Base-by-base conservation (phyloP, 495 filamentous ascomycete species). In the Poronia punctata region DNA sequence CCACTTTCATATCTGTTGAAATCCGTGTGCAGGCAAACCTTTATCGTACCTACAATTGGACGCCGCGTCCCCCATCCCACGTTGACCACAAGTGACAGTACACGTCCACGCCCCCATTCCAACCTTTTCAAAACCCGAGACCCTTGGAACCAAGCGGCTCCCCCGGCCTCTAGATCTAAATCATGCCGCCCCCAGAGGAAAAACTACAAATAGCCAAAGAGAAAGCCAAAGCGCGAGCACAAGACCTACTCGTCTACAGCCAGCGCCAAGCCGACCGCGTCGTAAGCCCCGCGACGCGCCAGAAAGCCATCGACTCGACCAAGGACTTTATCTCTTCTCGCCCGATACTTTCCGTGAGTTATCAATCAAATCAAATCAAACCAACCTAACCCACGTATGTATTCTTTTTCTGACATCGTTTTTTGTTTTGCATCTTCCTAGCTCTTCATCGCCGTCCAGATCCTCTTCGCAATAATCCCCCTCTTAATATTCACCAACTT, bases 401-500 rank as follows among this genome's bases (percentile, higher is more conserved):
- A n/a, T 24, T 15, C n/a, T n/a, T n/a, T n/a, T n/a, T n/a, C 17
- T 46, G 25, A 5, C 16, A 19, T 12, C 3, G 10, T 18, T 15
- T 21, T n/a, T 5, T 19, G 3, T n/a, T n/a, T n/a, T n/a, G n/a
- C n/a, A n/a, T n/a, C n/a, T n/a, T n/a, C n/a, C 16, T 35, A 66
- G 61, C 55, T 74, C 35, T 79, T 84, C 55, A 48, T 82, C 30
- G 57, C 68, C 28, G 65, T 64, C 7, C 78, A 84, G 47, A 38
- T 78, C 20, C 53, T 66, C 40, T 62, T 81, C 28, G 74, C 74
- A 7, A 63, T 71, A 31, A 45, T 82, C 36, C 82, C 83, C 9
- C 22, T 85, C 38, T 53, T 72, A 21, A 59, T 86, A 28, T 86
- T 86, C 66, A 18, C 70, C 38, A 52, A 71, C 48, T 82, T 83